Percentiles rank a stretch among this genome's conserved stretches.
Conservation (phyloP, 495 filamentous ascomycete species). For the Trichoderma reesei region DNA sequence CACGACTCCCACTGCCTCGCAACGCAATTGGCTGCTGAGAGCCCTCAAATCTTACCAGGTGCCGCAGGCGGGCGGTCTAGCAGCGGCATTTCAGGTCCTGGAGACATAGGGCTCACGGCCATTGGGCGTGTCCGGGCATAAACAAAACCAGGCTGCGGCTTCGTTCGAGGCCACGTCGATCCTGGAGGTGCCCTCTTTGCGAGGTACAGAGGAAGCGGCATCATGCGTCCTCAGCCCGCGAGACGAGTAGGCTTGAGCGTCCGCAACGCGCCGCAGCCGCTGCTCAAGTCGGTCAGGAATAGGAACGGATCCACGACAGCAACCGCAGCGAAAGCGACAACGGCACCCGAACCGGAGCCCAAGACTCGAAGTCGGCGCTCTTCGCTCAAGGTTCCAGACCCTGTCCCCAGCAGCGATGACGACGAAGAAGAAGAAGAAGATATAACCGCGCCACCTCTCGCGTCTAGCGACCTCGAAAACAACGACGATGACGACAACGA, state of each 20-base stretch:
- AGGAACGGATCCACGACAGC: not conserved
- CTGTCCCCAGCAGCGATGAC: not conserved
- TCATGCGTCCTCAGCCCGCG: not conserved
- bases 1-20: not conserved
- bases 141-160: no score
- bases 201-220: not conserved
- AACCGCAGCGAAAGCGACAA: not conserved
- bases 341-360: not conserved
- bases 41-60: not conserved
- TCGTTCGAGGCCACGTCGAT: no score
- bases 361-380: not conserved
- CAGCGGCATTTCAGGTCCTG: not conserved
- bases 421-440: not conserved
- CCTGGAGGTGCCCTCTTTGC: not conserved
- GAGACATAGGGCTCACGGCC: not conserved
- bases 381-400: not conserved
- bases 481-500: not conserved
- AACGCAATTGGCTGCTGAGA: not conserved
- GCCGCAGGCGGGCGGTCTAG: not conserved
- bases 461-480: not conserved
- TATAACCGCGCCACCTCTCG: constrained; percentile 6
- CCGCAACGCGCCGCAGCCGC: not conserved
- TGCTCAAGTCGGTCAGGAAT: not conserved
- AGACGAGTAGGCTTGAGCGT: not conserved
- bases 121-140: not conserved